A percentile compares a stretch with the other conserved stretches of the same genome.
phyloP scores from a whole-genome alignment of 2,329 filamentous ascomycete species.

The Colletotrichum sp. region DNA sequence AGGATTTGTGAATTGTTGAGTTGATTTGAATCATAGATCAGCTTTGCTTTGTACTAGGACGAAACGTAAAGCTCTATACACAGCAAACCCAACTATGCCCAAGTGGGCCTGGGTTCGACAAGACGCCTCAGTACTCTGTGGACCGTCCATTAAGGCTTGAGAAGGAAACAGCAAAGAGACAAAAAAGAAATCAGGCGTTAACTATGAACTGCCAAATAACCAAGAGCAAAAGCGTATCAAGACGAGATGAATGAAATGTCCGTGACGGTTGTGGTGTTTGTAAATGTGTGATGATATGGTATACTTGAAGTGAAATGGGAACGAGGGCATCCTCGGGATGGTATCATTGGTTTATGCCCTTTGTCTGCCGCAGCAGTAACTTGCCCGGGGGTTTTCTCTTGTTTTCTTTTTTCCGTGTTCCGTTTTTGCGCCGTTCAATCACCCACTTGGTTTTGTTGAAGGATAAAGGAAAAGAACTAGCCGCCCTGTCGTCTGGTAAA shows the following conservation, averaged over 20 bases:
- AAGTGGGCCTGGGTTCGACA: not conserved
- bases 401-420: slow-evolving; percentile 11
- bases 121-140: not conserved
- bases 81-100: not conserved
- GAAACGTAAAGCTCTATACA: slow-evolving; percentile 10
- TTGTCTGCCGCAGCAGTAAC: slow-evolving; percentile 1
- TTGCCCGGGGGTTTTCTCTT: slow-evolving; percentile 3
- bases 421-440: slow-evolving; percentile 18
- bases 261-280: not conserved
- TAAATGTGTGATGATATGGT: slow-evolving; percentile 6
- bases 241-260: not conserved
- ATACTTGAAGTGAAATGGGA: slow-evolving; percentile 16
- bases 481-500: not conserved
- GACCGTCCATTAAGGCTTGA: slow-evolving; percentile 10
- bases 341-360: slow-evolving; percentile 15
- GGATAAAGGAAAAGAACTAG: not conserved
- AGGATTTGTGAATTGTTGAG: not conserved
- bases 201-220: not conserved
- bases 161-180: not conserved
- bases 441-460: slow-evolving; percentile 4
- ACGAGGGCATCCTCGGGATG: slow-evolving; percentile 14
- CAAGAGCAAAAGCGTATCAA: not conserved
- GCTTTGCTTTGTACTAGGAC: slow-evolving; percentile 9
- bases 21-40: not conserved
- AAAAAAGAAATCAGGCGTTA: not conserved